Conservation (phyloP, 306 rosid species). For the Trichosanthes truncata region DNA sequence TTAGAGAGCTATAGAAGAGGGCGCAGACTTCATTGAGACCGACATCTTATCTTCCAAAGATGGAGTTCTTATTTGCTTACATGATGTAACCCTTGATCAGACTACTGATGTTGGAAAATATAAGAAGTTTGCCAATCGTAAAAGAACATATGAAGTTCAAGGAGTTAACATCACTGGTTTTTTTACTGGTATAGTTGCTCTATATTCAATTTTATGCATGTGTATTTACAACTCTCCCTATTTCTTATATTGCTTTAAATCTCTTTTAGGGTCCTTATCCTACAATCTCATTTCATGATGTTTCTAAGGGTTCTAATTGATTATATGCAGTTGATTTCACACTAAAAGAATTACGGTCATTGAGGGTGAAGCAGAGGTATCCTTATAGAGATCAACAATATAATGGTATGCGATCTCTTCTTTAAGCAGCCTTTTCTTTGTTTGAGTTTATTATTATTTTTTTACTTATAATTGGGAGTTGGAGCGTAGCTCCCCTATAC, state of each 20-base stretch:
- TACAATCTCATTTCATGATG: background rate
- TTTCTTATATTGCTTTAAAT: background rate
- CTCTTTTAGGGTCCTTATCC: background rate
- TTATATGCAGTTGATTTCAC: slow-evolving; percentile 77
- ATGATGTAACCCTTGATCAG: slow-evolving; percentile 62
- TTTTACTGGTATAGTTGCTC: slow-evolving; percentile 40
- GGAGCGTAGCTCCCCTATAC: too few relatives aligned
- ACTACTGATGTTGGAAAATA: slow-evolving; percentile 57
- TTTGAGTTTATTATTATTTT: background rate
- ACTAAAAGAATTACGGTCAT: slow-evolving; percentile 48
- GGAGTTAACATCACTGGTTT: slow-evolving; percentile 60
- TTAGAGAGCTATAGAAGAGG: slow-evolving; percentile 96
- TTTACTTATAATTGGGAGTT: too few relatives aligned
- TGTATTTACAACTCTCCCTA: background rate
- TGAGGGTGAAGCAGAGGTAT: slow-evolving; percentile 69
- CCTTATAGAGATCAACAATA: slow-evolving; percentile 66
- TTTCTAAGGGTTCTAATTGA: slow-evolving; percentile 2
- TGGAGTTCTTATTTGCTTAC: slow-evolving; percentile 80
- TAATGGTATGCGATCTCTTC: slow-evolving; percentile 49
- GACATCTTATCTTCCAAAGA: slow-evolving; percentile 83
- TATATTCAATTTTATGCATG: background rate
- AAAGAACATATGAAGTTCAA: slow-evolving; percentile 74
- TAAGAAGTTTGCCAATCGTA: slow-evolving; percentile 60
- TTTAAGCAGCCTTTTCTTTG: background rate
- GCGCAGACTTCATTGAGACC: slow-evolving; percentile 91